Evolutionary conservation across 257 asterid species (phyloP).

Genomic region (Knoxia roxburghii): DNA sequence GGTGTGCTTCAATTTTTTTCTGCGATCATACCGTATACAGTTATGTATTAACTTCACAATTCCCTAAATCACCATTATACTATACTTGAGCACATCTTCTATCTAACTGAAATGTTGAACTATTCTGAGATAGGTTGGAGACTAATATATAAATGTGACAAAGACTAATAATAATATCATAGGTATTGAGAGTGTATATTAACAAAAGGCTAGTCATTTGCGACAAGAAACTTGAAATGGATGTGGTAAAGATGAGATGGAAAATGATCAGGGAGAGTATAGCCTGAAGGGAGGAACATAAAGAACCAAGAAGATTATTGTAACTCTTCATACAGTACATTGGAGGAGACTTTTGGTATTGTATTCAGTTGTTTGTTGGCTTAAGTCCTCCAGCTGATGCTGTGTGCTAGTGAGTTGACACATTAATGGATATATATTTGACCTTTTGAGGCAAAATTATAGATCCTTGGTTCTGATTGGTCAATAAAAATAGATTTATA

Average conservation of each 20-base stretch:
- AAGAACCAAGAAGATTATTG: neutral
- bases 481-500: no score
- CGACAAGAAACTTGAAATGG: no score
- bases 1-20: constrained; percentile 29
- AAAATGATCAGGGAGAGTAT: neutral
- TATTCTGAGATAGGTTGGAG: no score
- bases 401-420: neutral
- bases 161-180: no score
- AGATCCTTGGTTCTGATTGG: no score
- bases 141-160: no score
- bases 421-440: no score
- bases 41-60: neutral
- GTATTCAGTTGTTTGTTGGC: neutral
- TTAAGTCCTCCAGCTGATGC: neutral
- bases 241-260: no score
- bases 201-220: no score
- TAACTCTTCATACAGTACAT: neutral
- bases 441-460: no score
- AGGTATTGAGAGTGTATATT: no score
- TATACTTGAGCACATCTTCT: neutral
- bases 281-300: neutral
- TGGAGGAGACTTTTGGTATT: neutral
- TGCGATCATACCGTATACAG: neutral
- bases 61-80: neutral
- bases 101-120: neutral